Conservation (phyloP, 2,329 filamentous ascomycete species). For the Aspergillus sp. region DNA sequence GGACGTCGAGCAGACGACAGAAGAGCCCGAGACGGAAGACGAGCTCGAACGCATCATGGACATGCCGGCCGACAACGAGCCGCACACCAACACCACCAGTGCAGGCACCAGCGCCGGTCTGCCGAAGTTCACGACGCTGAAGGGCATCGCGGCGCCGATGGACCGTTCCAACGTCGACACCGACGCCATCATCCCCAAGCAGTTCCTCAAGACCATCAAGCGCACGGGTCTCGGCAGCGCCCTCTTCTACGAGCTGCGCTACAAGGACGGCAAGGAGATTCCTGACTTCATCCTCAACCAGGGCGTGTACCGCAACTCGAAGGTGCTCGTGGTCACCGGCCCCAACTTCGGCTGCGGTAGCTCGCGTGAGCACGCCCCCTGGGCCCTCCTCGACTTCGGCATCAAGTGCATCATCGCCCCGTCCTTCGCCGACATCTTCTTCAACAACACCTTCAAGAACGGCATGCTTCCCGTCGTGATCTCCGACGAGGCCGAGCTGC, state of each 20-base stretch:
- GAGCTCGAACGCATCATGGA: conserved; percentile 65
- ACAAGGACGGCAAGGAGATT: conserved; percentile 73
- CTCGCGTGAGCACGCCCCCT: conserved; percentile 92
- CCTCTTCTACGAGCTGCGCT: conserved; percentile 83
- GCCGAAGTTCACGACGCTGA: conserved; percentile 78
- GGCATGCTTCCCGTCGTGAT: conserved; percentile 91
- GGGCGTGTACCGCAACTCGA: conserved; percentile 77
- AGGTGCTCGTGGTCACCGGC: conserved; percentile 89
- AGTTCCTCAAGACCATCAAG: conserved; percentile 99
- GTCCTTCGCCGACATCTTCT: conserved; percentile 90
- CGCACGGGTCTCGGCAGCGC: conserved; percentile 87
- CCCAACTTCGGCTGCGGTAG: conserved; percentile 94
- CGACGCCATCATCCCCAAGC: conserved; percentile 99
- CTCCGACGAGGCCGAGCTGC: conserved; percentile 63
- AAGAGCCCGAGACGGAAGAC: conserved; percentile 59
- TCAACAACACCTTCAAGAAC: conserved; percentile 99
- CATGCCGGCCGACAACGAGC: conserved; percentile 60
- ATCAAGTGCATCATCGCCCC: conserved; percentile 92
- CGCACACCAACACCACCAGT: conserved; percentile 60
- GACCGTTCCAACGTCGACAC: conserved; percentile 92
- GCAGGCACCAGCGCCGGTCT: conserved; percentile 61
- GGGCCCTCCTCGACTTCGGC: conserved; percentile 94
- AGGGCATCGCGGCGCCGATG: conserved; percentile 83
- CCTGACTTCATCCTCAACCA: conserved; percentile 85
- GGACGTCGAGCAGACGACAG: conserved; percentile 59